Evolutionary conservation across 306 rosid genomes (phyloP), one percentile per base, ranked within the genome.

Genomic region (Acacia melanoxylon): DNA sequence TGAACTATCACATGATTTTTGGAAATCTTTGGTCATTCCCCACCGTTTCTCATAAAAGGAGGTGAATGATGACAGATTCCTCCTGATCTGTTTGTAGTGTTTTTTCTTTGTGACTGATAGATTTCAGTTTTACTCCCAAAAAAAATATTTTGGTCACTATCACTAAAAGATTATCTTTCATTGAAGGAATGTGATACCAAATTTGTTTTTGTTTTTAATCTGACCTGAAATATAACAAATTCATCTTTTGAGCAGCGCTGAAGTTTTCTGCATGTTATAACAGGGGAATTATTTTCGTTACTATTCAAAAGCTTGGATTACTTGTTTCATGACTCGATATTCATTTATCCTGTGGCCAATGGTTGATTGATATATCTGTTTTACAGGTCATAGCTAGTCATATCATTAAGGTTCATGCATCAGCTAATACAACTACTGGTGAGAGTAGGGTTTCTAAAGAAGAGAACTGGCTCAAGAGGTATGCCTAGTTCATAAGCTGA

Each of bases 391-490:
- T 95, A 83, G 98, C 98, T 40, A 92, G 92, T 83, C 99, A 95
- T 84, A 87, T 95, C 89, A 92, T 95, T 75, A 93, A 88, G 86
- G 88, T 95, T 44, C 99, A 95, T 85, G 91, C 97, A 24, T 90
- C 97, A 22, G 99, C 97, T 62, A 75, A 76, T 75, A 86, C 91
- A 71, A 80, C 89, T 13, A 61, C 59, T 72, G 92, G 93, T 68
- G 98, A 95, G 37, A 83, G 5, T 83, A 90, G 82, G 80, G 66
- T 29, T 82, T 81, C 90, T 31, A 90, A 93, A 86, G 99, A 90
- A 83, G 98, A 93, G 72, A 93, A 92, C 80, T 95, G 99, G 99
- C 80, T 95, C 85, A 95, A 95, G 87, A 95, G 99, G 99, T 92
- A 87, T 66, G 51, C 52, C 35, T 40, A 68, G 72, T n/a, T 56